These are phyloP conservation scores for Psilocybe sp. DNA, from an alignment of 768 basidiomycete species.

Conservation along the genomic window DNA sequence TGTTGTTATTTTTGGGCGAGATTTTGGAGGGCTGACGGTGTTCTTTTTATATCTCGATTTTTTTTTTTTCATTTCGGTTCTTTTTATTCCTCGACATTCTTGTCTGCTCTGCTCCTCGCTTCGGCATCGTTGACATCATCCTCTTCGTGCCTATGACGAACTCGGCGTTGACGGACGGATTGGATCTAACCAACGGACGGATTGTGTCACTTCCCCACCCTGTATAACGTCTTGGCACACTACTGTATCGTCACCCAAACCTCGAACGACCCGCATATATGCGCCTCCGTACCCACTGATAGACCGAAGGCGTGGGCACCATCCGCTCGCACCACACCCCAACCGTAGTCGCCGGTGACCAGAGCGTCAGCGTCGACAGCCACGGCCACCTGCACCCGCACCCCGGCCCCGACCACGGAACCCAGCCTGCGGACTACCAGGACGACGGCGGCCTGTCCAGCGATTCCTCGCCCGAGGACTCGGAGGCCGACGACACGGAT, in stretches of 20 bases:
- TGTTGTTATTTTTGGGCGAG: too few species aligned
- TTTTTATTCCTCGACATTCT: neutral
- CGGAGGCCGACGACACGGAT: slow-evolving; percentile 30
- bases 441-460: slow-evolving; percentile 78
- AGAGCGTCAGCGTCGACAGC: too few species aligned
- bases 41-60: neutral
- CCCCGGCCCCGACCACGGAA: too few species aligned
- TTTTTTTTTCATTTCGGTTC: neutral
- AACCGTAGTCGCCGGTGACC: too few species aligned
- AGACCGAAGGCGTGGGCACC: slow-evolving; percentile 89
- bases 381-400: slow-evolving; percentile 41
- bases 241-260: too few species aligned
- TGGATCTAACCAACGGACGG: too few species aligned
- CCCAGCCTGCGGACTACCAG: slow-evolving; percentile 33
- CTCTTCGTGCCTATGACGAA: neutral
- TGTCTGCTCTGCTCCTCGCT: slow-evolving; percentile 6
- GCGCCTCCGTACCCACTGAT: too few species aligned
- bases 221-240: too few species aligned
- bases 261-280: neutral
- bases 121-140: neutral
- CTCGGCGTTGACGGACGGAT: too few species aligned
- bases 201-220: too few species aligned
- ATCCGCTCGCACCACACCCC: slow-evolving; percentile 35
- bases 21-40: too few species aligned
- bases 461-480: slow-evolving; percentile 23